These are phyloP conservation scores for Hypoxylon perforatum DNA, from an alignment of 495 filamentous ascomycete genomes.

Conservation along the genomic window DNA sequence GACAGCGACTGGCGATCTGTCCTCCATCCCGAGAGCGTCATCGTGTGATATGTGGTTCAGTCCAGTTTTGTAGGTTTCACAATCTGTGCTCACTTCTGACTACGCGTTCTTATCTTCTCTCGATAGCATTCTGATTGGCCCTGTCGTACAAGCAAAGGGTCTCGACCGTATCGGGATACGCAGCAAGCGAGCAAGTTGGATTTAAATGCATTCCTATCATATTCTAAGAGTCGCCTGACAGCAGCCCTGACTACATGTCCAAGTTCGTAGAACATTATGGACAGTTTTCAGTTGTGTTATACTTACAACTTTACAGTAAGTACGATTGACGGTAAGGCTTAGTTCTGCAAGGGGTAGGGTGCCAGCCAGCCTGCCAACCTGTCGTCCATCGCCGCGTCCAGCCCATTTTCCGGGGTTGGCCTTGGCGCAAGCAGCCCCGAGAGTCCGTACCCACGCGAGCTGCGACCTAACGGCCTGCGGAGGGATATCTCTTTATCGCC, in stretches of 20 bases:
- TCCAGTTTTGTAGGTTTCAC: not conserved
- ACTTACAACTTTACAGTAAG: too few relatives aligned
- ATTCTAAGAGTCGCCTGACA: not conserved
- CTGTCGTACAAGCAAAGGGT: not conserved
- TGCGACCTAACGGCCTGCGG: not conserved
- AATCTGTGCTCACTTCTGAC: not conserved
- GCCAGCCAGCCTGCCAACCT: not conserved
- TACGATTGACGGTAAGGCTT: not conserved
- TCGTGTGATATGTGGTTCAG: not conserved
- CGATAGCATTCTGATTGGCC: not conserved
- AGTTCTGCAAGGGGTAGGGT: constrained; percentile 8
- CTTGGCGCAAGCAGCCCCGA: constrained; percentile 20
- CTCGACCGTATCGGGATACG: not conserved
- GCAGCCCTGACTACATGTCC: too few relatives aligned
- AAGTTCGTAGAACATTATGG: too few relatives aligned
- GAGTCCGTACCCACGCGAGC: constrained; percentile 3
- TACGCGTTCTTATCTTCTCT: not conserved
- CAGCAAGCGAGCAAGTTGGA: not conserved
- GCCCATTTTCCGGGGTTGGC: constrained; percentile 31
- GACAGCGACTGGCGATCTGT: not conserved
- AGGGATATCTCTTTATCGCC: constrained; percentile 4
- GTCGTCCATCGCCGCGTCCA: constrained; percentile 12
- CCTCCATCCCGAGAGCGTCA: not conserved
- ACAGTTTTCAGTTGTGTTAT: too few relatives aligned
- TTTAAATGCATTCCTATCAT: not conserved